Evolutionary conservation across 164 flowering plant species (phyloP), one percentile per base, ranked within the genome.

Genomic region (Amborella trichopoda): DNA sequence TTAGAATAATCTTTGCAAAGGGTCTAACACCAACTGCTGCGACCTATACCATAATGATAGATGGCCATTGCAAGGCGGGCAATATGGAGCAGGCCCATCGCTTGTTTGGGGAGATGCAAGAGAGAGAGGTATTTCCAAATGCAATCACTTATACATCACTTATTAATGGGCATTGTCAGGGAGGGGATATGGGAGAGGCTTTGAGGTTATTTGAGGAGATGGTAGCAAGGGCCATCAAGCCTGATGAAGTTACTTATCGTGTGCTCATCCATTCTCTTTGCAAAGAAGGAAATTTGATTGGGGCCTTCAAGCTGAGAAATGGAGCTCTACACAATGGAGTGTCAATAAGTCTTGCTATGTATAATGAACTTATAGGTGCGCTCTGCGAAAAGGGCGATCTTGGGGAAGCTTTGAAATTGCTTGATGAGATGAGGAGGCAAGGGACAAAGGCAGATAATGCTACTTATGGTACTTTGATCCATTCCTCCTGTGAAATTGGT

Each of bases 1-100:
- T 78, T 55, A 64, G 59, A 44, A 62, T 51, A 46, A 61, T 80
- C 43, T 30, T 56, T 13, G 65, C 16, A 21, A 73, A 70, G 50
- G 79, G 80, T 55, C 49, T 76, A 62, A 47, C 62, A 23, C 83
- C 71, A 10, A 75, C 73, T 47, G 40, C 13, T 28, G 66, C 69
- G 48, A 85, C 83, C 2, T 81, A 70, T 47, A 60, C 80, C 41
- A 69, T 73, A 36, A 71, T 86, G 41, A 76, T 86, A 23, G 76
- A 71, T 48, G 91, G 86, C 32, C 73, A 73, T 40, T 78, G 85
- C 76, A 80, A 78, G 65, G 58, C 71, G 17, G 68, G 67, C 33
- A 65, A 71, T 59, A 5, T 76, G 42, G 27, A 40, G 5, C 80
- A 74, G 62, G 88, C 86, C 33, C 76, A 81, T 46, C 28, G 32